phyloP scores from a whole-genome alignment of 2,329 filamentous ascomycete genomes.

The Intubia oerlemansii region DNA sequence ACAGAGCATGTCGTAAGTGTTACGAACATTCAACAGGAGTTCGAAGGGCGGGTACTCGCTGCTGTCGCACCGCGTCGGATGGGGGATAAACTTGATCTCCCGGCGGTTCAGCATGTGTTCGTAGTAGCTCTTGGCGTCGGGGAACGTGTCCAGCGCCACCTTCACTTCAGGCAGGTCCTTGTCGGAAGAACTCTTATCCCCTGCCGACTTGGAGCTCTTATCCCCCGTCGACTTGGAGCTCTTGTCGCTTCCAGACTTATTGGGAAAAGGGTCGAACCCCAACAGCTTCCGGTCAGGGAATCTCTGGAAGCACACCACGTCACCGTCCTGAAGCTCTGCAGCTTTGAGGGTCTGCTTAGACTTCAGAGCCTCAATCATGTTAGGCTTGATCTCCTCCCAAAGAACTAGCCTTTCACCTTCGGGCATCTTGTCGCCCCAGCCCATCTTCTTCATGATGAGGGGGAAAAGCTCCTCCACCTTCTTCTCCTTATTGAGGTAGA shows the following conservation, averaged over 20 bases:
- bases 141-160: constrained; percentile 26
- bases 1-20: constrained; percentile 71
- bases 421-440: constrained; percentile 57
- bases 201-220: too few species aligned
- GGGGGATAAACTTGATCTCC: constrained; percentile 55
- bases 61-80: constrained; percentile 31
- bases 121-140: constrained; percentile 72
- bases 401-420: constrained; percentile 42
- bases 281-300: constrained; percentile 23
- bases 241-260: not conserved
- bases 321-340: constrained; percentile 89
- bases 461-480: constrained; percentile 71
- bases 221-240: too few species aligned
- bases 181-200: too few species aligned
- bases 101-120: constrained; percentile 80
- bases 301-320: constrained; percentile 87
- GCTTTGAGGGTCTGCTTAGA: constrained; percentile 72
- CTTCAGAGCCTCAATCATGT: constrained; percentile 92
- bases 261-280: too few species aligned
- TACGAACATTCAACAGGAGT: constrained; percentile 65
- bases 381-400: constrained; percentile 95
- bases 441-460: constrained; percentile 61
- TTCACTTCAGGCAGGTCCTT: constrained; percentile 13
- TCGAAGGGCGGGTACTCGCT: constrained; percentile 46
- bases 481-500: constrained; percentile 74